Conservation (phyloP, 129 eudicot genomes). For the Escallonia rubra region DNA sequence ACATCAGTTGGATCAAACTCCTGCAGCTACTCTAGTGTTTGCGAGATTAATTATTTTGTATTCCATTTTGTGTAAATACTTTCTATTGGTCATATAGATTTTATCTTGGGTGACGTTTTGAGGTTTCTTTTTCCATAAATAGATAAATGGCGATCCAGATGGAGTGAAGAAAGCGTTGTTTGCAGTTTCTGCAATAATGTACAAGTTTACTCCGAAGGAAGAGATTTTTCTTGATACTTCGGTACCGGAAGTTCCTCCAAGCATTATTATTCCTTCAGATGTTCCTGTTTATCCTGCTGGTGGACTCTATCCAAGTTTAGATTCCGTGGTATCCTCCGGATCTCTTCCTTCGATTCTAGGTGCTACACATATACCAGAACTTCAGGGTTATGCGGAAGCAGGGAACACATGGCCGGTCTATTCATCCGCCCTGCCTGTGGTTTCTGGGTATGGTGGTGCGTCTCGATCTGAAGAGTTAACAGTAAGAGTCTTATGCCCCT, state of each 20-base stretch:
- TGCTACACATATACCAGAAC: constrained; percentile 53
- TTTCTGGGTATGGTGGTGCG: constrained; percentile 63
- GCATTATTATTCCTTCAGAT: constrained; percentile 90
- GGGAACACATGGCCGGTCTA: constrained; percentile 70
- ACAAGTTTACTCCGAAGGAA: constrained; percentile 86
- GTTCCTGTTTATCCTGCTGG: constrained; percentile 62
- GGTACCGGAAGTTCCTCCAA: constrained; percentile 63
- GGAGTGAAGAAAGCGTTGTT: constrained; percentile 73
- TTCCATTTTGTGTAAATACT: too few species aligned
- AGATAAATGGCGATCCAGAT: constrained; percentile 89
- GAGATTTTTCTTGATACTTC: constrained; percentile 70
- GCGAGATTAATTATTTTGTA: too few species aligned
- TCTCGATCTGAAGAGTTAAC: constrained; percentile 66
- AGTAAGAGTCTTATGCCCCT: constrained; percentile 66
- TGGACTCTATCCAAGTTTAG: constrained; percentile 66
- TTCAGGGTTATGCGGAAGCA: constrained; percentile 70
- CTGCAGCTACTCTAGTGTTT: too few species aligned
- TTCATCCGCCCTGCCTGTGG: constrained; percentile 68
- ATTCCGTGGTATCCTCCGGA: constrained; percentile 56
- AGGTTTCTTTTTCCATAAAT: constrained; percentile 10
- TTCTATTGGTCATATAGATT: too few species aligned
- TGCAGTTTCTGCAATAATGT: constrained; percentile 88
- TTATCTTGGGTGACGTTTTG: not conserved
- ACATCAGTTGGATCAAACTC: too few species aligned
- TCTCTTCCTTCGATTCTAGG: constrained; percentile 58